Evolutionary conservation across 1,139 yeast species (phyloP).

Genomic region (Candida mesenterica): DNA sequence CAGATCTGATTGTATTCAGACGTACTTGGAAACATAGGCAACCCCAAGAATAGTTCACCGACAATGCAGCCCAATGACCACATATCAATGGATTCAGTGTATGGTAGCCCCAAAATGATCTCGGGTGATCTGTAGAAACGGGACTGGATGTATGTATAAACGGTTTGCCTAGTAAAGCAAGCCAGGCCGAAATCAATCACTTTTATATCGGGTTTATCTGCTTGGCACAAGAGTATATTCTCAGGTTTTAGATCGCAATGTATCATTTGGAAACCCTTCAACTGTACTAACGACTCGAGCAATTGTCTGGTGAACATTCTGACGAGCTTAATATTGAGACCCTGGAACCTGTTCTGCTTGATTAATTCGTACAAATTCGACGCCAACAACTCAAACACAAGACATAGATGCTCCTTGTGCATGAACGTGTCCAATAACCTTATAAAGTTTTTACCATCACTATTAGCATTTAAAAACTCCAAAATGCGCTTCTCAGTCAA

Average conservation of each 20-base stretch:
- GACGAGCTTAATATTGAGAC: slow-evolving; percentile 78
- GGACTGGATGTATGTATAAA: slow-evolving; percentile 93
- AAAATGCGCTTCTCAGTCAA: slow-evolving; percentile 85
- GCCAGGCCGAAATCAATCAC: slow-evolving; percentile 97
- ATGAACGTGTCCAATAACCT: slow-evolving; percentile 83
- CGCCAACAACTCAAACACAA: slow-evolving; percentile 86
- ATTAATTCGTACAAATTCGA: slow-evolving; percentile 87
- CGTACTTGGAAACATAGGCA: slow-evolving; percentile 93
- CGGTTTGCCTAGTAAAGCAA: slow-evolving; percentile 85
- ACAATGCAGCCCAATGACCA: slow-evolving; percentile 98
- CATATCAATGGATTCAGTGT: slow-evolving; percentile 92
- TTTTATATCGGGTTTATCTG: slow-evolving; percentile 85
- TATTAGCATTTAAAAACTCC: slow-evolving; percentile 73
- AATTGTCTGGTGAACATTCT: slow-evolving; percentile 77
- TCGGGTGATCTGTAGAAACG: slow-evolving; percentile 96
- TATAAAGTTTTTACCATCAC: slow-evolving; percentile 74
- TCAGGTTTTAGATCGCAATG: slow-evolving; percentile 98
- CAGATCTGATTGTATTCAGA: slow-evolving; percentile 89
- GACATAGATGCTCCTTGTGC: slow-evolving; percentile 88
- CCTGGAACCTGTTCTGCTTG: slow-evolving; percentile 92
- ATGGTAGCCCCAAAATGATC: slow-evolving; percentile 86
- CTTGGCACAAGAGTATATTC: slow-evolving; percentile 75
- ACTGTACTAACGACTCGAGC: slow-evolving; percentile 72
- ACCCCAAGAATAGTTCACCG: slow-evolving; percentile 88
- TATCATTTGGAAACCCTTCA: slow-evolving; percentile 80